phyloP scores from a whole-genome alignment of 208 protist species.

The Leptomonas seymouri region DNA sequence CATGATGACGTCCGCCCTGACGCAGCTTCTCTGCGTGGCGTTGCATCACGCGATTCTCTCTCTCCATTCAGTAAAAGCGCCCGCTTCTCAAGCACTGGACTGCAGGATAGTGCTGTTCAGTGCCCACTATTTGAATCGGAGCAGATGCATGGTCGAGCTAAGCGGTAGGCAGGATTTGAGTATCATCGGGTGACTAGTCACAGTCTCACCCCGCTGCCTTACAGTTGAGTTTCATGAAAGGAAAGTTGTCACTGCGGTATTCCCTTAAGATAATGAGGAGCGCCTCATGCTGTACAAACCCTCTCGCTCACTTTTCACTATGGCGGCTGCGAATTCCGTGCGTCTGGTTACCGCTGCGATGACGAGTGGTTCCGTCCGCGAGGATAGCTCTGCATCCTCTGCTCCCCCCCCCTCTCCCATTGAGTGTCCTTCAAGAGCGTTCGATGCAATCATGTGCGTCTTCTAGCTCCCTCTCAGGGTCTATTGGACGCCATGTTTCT shows the following conservation, averaged over 20 bases:
- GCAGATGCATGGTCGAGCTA: conserved; percentile 1
- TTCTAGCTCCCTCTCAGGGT: background rate
- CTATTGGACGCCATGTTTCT: background rate
- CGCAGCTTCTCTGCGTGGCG: conserved; percentile 11
- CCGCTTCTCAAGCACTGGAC: conserved; percentile 1
- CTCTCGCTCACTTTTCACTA: background rate
- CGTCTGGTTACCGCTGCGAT: background rate
- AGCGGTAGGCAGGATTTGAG: background rate
- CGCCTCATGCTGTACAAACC: background rate
- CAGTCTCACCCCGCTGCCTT: too few relatives aligned
- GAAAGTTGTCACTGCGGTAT: background rate
- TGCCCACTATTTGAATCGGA: conserved; percentile 1
- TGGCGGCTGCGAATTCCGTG: background rate
- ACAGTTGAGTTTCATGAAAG: background rate
- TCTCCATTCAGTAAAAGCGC: conserved; percentile 16
- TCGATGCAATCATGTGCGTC: background rate
- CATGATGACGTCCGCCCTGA: conserved; percentile 20
- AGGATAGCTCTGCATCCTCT: background rate
- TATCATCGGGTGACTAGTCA: background rate
- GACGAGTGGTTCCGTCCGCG: background rate
- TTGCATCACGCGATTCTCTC: conserved; percentile 21
- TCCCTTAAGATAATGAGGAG: background rate
- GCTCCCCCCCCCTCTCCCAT: background rate
- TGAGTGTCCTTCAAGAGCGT: too few relatives aligned
- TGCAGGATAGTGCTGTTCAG: conserved; percentile 1